Evolutionary conservation across 1,139 yeast species (phyloP), one percentile per base, ranked within the genome.

Genomic region (Meyerozyma sp.): DNA sequence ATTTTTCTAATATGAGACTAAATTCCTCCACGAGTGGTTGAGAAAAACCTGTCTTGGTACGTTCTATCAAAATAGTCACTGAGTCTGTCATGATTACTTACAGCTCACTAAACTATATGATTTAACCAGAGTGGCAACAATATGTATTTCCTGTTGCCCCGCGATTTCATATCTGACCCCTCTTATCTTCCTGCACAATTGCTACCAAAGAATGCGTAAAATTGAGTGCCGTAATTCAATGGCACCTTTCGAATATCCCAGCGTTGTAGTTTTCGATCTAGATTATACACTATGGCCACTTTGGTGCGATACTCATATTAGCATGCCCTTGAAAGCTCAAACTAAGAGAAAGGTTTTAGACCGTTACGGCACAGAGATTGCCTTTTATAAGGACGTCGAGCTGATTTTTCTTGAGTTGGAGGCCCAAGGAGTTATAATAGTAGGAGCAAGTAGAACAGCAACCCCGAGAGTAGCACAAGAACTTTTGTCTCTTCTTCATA

Each of bases 271-370:
- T 1, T 83, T 85, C 59, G 94, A 85, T 53, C 64, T 85, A 39
- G 94, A 85, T 58, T 85, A 82, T 55, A 85, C 94, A 0, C 63
- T 85, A 36, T 85, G 93, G 94, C 91, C 77, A 36, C 68, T 85
- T 61, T 76, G 74, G 85, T 77, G 71, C 49, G 74, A 85, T 55
- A 84, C 89, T 0, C 93, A 85, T 56, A 71, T 85, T 13, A 61
- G 69, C 2, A 67, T 79, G n/a, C 93, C 85, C 0, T 45, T 80
- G 27, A 64, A 61, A 41, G 42, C 53, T 30, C 49, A 51, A 0
- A 52, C 57, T 6, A 59, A 59, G 16, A 48, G 55, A 7, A 50
- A 53, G 18, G 58, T 68, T 4, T 55, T 58, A 2, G 89, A 82
- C 53, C 60, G 70, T 39, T 59, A 63, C 44, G 84, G 84, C 1